A percentile compares a stretch with the other conserved stretches of the same genome.
Conservation (phyloP, 306 rosid species). For the Luffa acutangula region DNA sequence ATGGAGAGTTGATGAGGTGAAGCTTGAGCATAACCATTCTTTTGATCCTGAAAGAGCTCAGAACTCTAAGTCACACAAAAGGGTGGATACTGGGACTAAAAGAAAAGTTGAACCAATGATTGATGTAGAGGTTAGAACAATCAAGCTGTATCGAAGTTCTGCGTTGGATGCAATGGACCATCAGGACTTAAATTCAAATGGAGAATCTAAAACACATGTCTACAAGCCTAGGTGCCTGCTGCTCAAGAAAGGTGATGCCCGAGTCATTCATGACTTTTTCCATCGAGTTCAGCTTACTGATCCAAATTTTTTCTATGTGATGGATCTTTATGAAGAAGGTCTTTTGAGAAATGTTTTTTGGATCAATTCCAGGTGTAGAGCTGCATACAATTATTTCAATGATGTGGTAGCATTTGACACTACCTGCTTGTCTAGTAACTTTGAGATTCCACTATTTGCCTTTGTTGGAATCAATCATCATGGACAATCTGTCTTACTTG, state of each 20-base stretch:
- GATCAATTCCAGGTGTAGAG: constrained; percentile 82
- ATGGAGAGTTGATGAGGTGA: constrained; percentile 95
- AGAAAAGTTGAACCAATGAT: constrained; percentile 68
- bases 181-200: constrained; percentile 51
- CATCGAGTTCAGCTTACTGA: constrained; percentile 48
- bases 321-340: constrained; percentile 85
- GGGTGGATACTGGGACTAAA: constrained; percentile 58
- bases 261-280: constrained; percentile 49
- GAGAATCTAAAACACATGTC: constrained; percentile 31
- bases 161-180: constrained; percentile 36
- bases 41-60: constrained; percentile 95
- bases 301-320: constrained; percentile 78
- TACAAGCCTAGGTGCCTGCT: constrained; percentile 41
- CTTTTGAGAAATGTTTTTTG: constrained; percentile 74
- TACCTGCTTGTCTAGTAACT: constrained; percentile 61
- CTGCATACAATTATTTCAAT: constrained; percentile 69
- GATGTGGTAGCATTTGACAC: constrained; percentile 75
- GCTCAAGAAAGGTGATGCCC: constrained; percentile 63
- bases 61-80: constrained; percentile 93
- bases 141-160: constrained; percentile 72
- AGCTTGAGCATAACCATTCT: constrained; percentile 91
- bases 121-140: constrained; percentile 81
- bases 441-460: constrained; percentile 65
- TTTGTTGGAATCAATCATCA: constrained; percentile 91
- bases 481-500: constrained; percentile 59